A percentile compares a stretch with the other conserved stretches of the same genome.
Evolutionary conservation across 2,329 filamentous ascomycete genomes (phyloP).

Genomic region (Penicillium palitans): DNA sequence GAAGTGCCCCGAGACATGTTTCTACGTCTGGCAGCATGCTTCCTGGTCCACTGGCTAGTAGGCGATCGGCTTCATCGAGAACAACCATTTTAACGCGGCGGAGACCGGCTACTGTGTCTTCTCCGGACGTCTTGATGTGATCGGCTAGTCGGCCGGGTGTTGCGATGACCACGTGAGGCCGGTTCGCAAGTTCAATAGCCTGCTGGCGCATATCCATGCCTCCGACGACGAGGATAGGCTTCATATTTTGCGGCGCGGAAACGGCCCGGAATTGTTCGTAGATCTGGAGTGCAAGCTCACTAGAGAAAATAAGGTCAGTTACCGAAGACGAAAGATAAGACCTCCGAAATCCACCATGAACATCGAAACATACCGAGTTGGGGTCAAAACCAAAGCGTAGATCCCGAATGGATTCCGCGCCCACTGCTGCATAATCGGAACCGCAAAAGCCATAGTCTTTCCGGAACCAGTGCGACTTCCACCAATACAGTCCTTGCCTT

Average conservation of each 20-base stretch:
- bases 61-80: slow-evolving; percentile 90
- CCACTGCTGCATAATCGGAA: slow-evolving; percentile 92
- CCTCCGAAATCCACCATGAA: background rate
- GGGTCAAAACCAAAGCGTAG: slow-evolving; percentile 85
- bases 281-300: slow-evolving; percentile 92
- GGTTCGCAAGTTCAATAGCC: slow-evolving; percentile 75
- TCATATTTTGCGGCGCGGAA: slow-evolving; percentile 81
- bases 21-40: slow-evolving; percentile 95
- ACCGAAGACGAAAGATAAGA: background rate
- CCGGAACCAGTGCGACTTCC: slow-evolving; percentile 93
- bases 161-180: slow-evolving; percentile 90
- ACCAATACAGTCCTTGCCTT: slow-evolving; percentile 91
- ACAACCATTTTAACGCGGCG: slow-evolving; percentile 80
- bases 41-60: slow-evolving; percentile 72
- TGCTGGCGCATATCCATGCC: slow-evolving; percentile 91
- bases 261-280: slow-evolving; percentile 96
- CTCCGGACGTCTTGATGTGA: slow-evolving; percentile 86
- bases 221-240: slow-evolving; percentile 85
- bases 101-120: slow-evolving; percentile 83
- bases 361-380: slow-evolving; percentile 61
- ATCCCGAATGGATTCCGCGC: slow-evolving; percentile 88
- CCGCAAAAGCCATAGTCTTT: slow-evolving; percentile 94
- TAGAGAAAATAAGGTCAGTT: slow-evolving; percentile 28
- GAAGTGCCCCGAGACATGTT: slow-evolving; percentile 79
- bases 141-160: slow-evolving; percentile 92